phyloP scores from a whole-genome alignment of 116 monocot species.

The Posidonia oceanica region DNA sequence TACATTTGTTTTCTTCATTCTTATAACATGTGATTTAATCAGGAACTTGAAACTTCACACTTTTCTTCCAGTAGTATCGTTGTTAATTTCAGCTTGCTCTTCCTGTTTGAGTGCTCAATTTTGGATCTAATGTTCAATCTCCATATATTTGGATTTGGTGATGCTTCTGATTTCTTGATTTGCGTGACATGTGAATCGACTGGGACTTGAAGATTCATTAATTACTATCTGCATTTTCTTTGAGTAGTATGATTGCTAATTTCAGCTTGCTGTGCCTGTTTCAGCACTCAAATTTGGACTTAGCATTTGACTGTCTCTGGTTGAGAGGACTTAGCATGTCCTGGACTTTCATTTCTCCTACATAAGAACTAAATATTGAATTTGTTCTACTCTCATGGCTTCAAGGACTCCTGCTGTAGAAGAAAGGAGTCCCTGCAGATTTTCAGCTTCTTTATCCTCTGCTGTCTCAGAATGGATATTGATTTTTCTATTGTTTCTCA shows the following conservation, averaged over 20 bases:
- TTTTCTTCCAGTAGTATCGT: too few species aligned
- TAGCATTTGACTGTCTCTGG: neutral
- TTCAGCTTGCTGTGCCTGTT: neutral
- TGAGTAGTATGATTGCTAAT: neutral
- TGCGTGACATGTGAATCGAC: too few species aligned
- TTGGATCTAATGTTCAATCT: too few species aligned
- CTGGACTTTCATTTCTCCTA: neutral
- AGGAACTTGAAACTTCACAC: too few species aligned
- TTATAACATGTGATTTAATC: too few species aligned
- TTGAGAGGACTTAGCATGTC: neutral
- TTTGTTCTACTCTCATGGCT: constrained; percentile 11
- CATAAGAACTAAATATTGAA: neutral
- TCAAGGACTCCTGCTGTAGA: neutral
- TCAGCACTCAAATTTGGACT: neutral
- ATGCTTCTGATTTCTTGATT: too few species aligned
- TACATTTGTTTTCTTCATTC: too few species aligned
- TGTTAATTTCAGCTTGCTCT: too few species aligned
- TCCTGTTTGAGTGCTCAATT: too few species aligned
- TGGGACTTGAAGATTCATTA: too few species aligned
- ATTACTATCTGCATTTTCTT: too few species aligned
- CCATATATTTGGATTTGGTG: too few species aligned
- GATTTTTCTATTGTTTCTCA: constrained; percentile 56
- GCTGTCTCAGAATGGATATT: constrained; percentile 78
- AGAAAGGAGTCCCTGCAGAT: constrained; percentile 7
- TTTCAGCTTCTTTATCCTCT: constrained; percentile 40